A percentile compares a stretch with the other conserved stretches of the same genome.
These are phyloP conservation scores for Solanum chilense DNA, from an alignment of 257 asterid genomes.

Conservation along the genomic window DNA sequence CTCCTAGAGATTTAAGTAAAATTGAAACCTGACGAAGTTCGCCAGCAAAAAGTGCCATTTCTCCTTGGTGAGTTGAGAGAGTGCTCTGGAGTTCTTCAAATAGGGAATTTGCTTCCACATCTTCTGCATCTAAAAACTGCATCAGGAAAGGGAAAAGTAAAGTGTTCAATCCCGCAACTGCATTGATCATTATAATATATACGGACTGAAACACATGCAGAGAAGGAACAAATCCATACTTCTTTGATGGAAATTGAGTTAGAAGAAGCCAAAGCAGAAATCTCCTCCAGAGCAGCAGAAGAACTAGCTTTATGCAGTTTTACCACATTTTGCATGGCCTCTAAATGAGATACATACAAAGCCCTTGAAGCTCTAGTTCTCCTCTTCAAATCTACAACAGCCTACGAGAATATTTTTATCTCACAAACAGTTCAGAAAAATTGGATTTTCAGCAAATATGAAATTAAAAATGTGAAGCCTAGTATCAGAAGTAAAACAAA, in stretches of 20 bases:
- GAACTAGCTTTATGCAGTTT: constrained; percentile 58
- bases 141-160: background rate
- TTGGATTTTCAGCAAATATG: background rate
- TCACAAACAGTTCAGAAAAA: background rate
- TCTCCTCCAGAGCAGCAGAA: constrained; percentile 58
- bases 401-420: constrained; percentile 17
- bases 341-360: constrained; percentile 59
- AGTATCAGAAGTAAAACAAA: background rate
- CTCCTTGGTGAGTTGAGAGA: constrained; percentile 53
- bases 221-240: constrained; percentile 23
- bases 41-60: constrained; percentile 55
- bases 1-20: background rate
- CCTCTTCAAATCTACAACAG: constrained; percentile 45
- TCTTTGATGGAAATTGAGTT: constrained; percentile 41
- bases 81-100: constrained; percentile 53
- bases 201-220: background rate
- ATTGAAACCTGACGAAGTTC: constrained; percentile 72
- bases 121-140: constrained; percentile 53
- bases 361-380: constrained; percentile 45
- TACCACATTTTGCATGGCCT: constrained; percentile 69
- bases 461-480: background rate
- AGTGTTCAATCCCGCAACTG: background rate
- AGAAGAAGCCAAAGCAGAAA: constrained; percentile 43
- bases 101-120: constrained; percentile 37
- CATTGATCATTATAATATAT: background rate